Base-by-base conservation (phyloP, 495 filamentous ascomycete species). In the Penicillium coprophilum region DNA sequence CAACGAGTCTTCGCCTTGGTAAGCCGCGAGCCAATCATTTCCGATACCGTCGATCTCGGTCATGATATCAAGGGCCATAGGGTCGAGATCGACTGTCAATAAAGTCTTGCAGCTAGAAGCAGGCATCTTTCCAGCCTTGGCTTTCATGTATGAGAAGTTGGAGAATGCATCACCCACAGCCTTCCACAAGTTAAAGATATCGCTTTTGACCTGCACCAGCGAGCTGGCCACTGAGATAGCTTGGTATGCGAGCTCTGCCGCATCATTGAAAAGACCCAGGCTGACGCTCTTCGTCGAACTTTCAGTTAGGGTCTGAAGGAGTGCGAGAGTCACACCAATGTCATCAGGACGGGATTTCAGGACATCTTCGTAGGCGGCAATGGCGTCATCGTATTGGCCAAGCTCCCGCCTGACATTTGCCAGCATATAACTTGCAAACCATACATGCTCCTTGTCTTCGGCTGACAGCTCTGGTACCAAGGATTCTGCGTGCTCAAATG, bases 381-480 rank as follows among this genome's bases (percentile, higher is more conserved):
- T 88, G 10, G 94, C 90, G 31, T 87, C 87, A 47, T 93, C 89
- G 67, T 87, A 96, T 17, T 96, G 86, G 10, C 92, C 91, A 32
- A 97, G 79, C 69, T 97, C 94, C 38, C 94, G 82, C 63, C 89
- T 87, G 17, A 97, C 88, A 57, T 99, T 97, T 2, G 92, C 93
- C n/a, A 96, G 80, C 85, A 99, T 96, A 65, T 97, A 96, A 59
- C 89, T 87, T 7, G 91, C 89, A 67, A 97, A 97, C 94, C 94
- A 99, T 32, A 82, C 85, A 39, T 92, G 86, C 5, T 82, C 71
- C 49, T 83, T 77, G 3, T 77, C 77, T 6, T 64, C 46, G 20
- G 62, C 62, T 2, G 71, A 64, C 8, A 78, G 69, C 19, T 64
- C 71, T 6, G 50, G 32, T 56, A 89, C 88, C 44, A 93, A 74